These are phyloP conservation scores for Cryphonectria nitschkei DNA, from an alignment of 2,329 filamentous ascomycete species.

Conservation along the genomic window DNA sequence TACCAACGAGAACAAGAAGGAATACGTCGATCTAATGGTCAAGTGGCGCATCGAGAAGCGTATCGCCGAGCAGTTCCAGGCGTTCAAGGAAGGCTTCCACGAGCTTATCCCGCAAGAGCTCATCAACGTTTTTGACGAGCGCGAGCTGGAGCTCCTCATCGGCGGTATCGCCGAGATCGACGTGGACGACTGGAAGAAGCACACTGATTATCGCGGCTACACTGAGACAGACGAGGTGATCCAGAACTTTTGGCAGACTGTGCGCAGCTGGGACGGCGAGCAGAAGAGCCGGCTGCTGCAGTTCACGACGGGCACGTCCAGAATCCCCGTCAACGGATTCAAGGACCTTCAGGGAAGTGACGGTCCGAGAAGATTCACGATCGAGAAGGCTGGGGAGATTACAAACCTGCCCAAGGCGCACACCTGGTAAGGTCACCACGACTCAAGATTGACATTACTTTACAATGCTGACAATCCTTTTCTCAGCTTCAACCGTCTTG, in stretches of 20 bases:
- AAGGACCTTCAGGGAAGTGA: slow-evolving; percentile 98
- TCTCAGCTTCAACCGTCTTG: slow-evolving; percentile 90
- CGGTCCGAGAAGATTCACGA: slow-evolving; percentile 92
- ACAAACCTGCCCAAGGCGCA: slow-evolving; percentile 93
- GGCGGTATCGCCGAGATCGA: slow-evolving; percentile 99
- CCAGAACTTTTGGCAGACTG: slow-evolving; percentile 98
- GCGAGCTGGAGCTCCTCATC: slow-evolving; percentile 93
- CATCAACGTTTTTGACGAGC: slow-evolving; percentile 98
- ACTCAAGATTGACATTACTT: background rate
- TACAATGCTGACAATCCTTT: background rate
- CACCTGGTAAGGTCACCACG: slow-evolving; percentile 74
- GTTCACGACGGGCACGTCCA: slow-evolving; percentile 95
- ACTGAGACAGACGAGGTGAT: slow-evolving; percentile 97
- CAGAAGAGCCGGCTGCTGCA: slow-evolving; percentile 96
- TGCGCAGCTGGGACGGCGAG: slow-evolving; percentile 95
- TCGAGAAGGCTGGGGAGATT: slow-evolving; percentile 94
- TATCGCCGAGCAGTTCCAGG: slow-evolving; percentile 97
- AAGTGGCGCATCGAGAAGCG: slow-evolving; percentile 99
- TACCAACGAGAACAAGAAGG: slow-evolving; percentile 97
- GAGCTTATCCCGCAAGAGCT: slow-evolving; percentile 95
- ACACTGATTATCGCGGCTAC: slow-evolving; percentile 98
- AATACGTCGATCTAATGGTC: slow-evolving; percentile 97
- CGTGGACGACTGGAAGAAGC: slow-evolving; percentile 99
- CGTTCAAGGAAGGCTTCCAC: slow-evolving; percentile 96
- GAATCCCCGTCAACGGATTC: slow-evolving; percentile 98